Base-by-base conservation (phyloP, 192 early-diverging fungal species). In the Entomortierella parvispora region DNA sequence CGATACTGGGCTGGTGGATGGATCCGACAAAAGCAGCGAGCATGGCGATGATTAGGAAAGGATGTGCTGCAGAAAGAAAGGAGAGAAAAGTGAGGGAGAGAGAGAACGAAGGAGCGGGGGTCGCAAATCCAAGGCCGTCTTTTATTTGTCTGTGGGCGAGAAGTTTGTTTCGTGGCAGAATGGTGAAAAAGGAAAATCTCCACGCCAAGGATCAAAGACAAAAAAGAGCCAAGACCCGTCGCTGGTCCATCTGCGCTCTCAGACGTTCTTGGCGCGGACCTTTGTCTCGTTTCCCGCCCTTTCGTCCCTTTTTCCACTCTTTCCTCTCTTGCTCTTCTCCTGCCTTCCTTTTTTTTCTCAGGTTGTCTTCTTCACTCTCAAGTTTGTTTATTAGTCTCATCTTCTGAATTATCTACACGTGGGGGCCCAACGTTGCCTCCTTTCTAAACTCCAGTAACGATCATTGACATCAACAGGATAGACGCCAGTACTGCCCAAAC, bases 1-100 rank as follows among this genome's bases (percentile, higher is more conserved):
- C 74, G 26, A 77, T 57, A 42, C 74, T 68, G 34, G 74, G 74
- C 25, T 77, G 60, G 49, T 77, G 74, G 31, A 77, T 33, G 40
- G 63, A 42, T n/a, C 66, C 66, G 48, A 77, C 74, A 23, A 77
- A 37, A 22, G 74, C 68, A 10, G 74, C 59, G 43, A 77, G 52
- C 74, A 77, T 77, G 49, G 12, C 54, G 62, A 3, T 62, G 46
- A n/a, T 29, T 43, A 14, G 28, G 12, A 33, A 8, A 33, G 43
- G 5, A 10, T 23, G 61, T 50, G 11, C 10, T 29, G 9, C 11
- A 62, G 18, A 50, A 4, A 25, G 3, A 29, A 2, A 55, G 47
- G 18, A 18, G 52, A 29, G 31, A 20, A 26, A 62, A 43, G 23
- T 23, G 20, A 4, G 44, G 18, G 37, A 23, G 37, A 47, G 29